Base-by-base conservation (phyloP, 2,329 filamentous ascomycete species). In the Uncinocarpus reesii region DNA sequence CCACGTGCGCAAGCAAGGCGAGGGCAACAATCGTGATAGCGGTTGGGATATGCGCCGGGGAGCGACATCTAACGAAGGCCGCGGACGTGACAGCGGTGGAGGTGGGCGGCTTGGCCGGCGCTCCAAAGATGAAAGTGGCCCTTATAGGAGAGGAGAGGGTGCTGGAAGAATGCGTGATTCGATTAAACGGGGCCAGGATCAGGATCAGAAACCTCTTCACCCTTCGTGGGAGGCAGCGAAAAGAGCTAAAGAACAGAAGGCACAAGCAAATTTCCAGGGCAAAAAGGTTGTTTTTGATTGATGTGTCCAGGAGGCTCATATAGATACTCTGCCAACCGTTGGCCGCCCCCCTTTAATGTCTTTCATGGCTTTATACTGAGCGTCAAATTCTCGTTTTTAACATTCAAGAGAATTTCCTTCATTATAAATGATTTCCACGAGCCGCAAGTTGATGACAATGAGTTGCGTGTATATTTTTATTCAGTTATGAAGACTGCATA, bases 181-280 rank as follows among this genome's bases (percentile, higher is more conserved):
- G 15, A 2, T 8, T 1, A 37, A 18, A 15, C 29, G 10, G 15
- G 24, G 28, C 5, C 55, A 35, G 35, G 24, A 35, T 6, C 55
- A 35, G 35, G 74, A 79, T 50, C 63, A 66, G 35, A 76, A 76
- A 7, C 64, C 74, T 4, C 55, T 82, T 56, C 79, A 83, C 72
- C 79, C 79, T 16, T 80, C 76, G 47, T 83, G 79, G 79, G 73
- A 77, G 61, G 79, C 79, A 5, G 77, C 76, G 24, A 78, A 75
- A 66, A 71, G 71, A 58, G 73, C 75, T 11, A 82, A 82, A 65
- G 65, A 70, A 52, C 70, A 70, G 58, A 62, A 61, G 28, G 65
- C 68, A 21, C 65, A 62, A 20, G 71, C 69, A 36, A 61, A 69
- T n/a, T 79, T 80, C 54, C 59, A 70, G 48, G 78, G 78, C 21